Percentiles rank a stretch among this genome's conserved stretches.
phyloP scores from a whole-genome alignment of 1,284 basidiomycete genomes.

The Xerocomus amazonicus region DNA sequence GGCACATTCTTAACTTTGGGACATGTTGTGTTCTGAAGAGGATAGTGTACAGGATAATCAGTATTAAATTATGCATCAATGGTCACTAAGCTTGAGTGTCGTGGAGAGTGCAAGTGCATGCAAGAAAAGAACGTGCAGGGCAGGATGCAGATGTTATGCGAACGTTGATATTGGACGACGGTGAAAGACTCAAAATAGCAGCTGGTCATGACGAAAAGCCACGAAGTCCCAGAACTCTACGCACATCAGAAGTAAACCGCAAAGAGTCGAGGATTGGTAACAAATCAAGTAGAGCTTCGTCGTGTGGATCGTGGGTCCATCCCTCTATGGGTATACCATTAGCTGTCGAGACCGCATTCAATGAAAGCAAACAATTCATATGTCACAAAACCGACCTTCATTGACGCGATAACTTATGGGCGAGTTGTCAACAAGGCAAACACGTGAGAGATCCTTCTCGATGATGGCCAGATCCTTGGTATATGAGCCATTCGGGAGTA shows the following conservation, averaged over 20 bases:
- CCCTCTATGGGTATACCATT: slow-evolving; percentile 99
- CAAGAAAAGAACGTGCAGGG: slow-evolving; percentile 22
- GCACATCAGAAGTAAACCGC: slow-evolving; percentile 93
- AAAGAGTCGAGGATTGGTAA: slow-evolving; percentile 94
- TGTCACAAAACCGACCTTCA: slow-evolving; percentile 62
- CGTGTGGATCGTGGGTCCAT: slow-evolving; percentile 96
- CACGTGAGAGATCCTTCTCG: slow-evolving; percentile 83
- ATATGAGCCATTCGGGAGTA: slow-evolving; percentile 89
- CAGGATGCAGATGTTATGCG: slow-evolving; percentile 27
- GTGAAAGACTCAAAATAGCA: slow-evolving; percentile 7
- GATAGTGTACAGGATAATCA: slow-evolving; percentile 38
- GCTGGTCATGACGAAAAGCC: slow-evolving; percentile 41
- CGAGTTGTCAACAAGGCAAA: slow-evolving; percentile 96
- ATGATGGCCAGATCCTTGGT: slow-evolving; percentile 90
- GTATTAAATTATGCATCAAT: slow-evolving; percentile 37
- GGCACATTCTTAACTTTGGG: slow-evolving; percentile 20
- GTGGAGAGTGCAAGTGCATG: slow-evolving; percentile 26
- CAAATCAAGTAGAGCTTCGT: slow-evolving; percentile 94
- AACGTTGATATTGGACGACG: slow-evolving; percentile 10
- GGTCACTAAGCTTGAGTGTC: slow-evolving; percentile 30
- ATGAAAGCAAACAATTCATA: slow-evolving; percentile 2
- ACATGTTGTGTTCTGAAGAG: slow-evolving; percentile 18
- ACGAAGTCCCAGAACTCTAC: slow-evolving; percentile 86
- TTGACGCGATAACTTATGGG: slow-evolving; percentile 92
- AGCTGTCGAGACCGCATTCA: slow-evolving; percentile 44